These are phyloP conservation scores for Rhizopogon roseolus DNA, from an alignment of 768 basidiomycete species.

Conservation along the genomic window DNA sequence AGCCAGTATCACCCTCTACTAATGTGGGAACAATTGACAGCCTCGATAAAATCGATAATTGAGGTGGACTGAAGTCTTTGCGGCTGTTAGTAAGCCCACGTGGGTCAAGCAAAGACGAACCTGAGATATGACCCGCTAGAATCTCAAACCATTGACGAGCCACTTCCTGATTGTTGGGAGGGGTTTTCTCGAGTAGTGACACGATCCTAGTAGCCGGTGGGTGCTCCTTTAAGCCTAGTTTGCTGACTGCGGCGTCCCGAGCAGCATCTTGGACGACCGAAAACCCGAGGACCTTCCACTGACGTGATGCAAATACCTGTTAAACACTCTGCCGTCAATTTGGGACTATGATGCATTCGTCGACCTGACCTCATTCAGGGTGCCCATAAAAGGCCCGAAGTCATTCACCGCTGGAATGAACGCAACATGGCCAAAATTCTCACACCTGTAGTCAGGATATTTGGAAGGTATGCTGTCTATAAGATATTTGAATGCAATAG, in stretches of 20 bases:
- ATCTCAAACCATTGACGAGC: conserved; percentile 67
- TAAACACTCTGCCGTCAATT: not conserved
- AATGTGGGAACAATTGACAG: conserved; percentile 64
- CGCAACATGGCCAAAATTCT: conserved; percentile 48
- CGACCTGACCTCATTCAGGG: conserved; percentile 55
- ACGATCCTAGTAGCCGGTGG: conserved; percentile 64
- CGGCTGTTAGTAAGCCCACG: not conserved
- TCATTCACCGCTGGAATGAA: conserved; percentile 76
- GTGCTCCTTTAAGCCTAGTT: conserved; percentile 65
- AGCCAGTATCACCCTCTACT: conserved; percentile 20
- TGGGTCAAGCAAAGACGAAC: conserved; percentile 31
- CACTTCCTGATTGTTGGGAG: conserved; percentile 47
- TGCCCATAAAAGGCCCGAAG: conserved; percentile 50
- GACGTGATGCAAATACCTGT: conserved; percentile 65
- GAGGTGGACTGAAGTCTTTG: conserved; percentile 52
- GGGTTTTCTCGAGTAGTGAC: conserved; percentile 50
- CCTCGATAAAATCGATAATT: conserved; percentile 54
- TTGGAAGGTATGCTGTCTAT: conserved; percentile 63
- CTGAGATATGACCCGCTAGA: conserved; percentile 56
- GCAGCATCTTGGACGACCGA: conserved; percentile 52
- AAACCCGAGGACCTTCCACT: conserved; percentile 78
- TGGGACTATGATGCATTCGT: not conserved
- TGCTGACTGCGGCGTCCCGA: conserved; percentile 47
- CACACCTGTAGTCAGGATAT: conserved; percentile 58
- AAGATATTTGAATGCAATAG: conserved; percentile 74